Percentiles rank a stretch among this genome's conserved stretches.
phyloP scores from a whole-genome alignment of 208 protist species.

The Leishmania tropica region DNA sequence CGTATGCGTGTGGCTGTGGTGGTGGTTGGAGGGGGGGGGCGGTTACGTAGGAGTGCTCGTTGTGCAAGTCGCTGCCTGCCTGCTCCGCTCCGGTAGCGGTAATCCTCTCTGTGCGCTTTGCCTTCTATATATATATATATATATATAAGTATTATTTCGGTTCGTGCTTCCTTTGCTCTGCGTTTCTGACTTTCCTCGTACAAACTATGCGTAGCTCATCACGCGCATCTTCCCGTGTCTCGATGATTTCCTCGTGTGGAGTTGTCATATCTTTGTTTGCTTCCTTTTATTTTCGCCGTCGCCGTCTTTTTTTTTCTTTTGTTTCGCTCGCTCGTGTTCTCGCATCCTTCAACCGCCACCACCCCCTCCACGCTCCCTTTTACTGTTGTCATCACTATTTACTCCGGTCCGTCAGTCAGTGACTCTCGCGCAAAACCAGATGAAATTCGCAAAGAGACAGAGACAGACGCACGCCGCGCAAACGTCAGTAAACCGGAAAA shows the following conservation, averaged over 20 bases:
- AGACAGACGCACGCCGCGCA: neutral
- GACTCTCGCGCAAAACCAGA: neutral
- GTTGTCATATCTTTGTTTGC: neutral
- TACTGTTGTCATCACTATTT: too few species aligned
- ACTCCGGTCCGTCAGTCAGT: neutral
- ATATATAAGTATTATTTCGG: neutral
- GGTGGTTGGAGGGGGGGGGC: too few species aligned
- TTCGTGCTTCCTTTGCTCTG: neutral
- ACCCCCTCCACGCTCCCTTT: neutral
- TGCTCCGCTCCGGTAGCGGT: neutral
- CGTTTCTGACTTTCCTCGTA: neutral
- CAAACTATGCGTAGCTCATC: neutral
- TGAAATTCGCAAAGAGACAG: neutral
- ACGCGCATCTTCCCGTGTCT: neutral
- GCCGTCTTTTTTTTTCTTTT: neutral
- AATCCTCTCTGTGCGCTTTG: neutral
- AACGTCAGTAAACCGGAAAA: neutral
- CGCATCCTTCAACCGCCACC: constrained; percentile 6
- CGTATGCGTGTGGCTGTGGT: neutral
- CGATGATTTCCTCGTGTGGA: neutral
- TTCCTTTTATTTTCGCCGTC: neutral
- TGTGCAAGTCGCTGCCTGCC: neutral
- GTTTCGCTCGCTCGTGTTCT: neutral
- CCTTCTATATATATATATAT: neutral
- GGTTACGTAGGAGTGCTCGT: neutral